phyloP scores from a whole-genome alignment of 2,329 filamentous ascomycete species.

The Alternaria triticina region DNA sequence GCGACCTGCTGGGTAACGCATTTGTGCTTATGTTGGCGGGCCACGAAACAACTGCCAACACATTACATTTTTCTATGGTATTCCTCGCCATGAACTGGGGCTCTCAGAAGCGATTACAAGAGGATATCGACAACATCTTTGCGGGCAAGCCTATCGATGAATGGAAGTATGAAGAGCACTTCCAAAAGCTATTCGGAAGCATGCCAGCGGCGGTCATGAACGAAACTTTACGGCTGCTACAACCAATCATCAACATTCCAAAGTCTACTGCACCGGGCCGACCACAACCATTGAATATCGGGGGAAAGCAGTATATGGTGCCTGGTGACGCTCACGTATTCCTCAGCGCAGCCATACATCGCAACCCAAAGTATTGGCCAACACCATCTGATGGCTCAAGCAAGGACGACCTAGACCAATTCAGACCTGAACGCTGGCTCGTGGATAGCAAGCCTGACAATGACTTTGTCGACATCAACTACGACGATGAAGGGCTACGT shows the following conservation, averaged over 20 bases:
- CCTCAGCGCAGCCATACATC: constrained; percentile 63
- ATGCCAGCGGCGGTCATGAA: constrained; percentile 79
- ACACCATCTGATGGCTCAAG: constrained; percentile 35
- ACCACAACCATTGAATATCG: constrained; percentile 64
- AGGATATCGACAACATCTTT: constrained; percentile 71
- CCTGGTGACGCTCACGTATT: constrained; percentile 64
- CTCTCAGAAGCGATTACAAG: constrained; percentile 70
- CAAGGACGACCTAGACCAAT: constrained; percentile 68
- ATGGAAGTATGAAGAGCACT: constrained; percentile 74
- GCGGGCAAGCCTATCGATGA: constrained; percentile 62
- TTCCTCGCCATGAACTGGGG: constrained; percentile 70
- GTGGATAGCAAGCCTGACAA: constrained; percentile 32
- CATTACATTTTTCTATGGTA: constrained; percentile 73
- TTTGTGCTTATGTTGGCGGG: constrained; percentile 71
- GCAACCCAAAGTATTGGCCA: constrained; percentile 78
- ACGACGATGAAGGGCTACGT: constrained; percentile 62
- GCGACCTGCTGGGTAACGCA: constrained; percentile 75
- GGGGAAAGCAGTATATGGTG: constrained; percentile 64
- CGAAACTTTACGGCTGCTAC: constrained; percentile 75
- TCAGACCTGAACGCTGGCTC: constrained; percentile 76
- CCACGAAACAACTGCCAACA: constrained; percentile 81
- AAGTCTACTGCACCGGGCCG: constrained; percentile 61
- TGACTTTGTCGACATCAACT: constrained; percentile 47
- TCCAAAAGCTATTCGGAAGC: constrained; percentile 70
- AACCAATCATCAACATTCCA: constrained; percentile 74